Conservation (phyloP, 345 rosid species). For the Eutrema yunnanense region DNA sequence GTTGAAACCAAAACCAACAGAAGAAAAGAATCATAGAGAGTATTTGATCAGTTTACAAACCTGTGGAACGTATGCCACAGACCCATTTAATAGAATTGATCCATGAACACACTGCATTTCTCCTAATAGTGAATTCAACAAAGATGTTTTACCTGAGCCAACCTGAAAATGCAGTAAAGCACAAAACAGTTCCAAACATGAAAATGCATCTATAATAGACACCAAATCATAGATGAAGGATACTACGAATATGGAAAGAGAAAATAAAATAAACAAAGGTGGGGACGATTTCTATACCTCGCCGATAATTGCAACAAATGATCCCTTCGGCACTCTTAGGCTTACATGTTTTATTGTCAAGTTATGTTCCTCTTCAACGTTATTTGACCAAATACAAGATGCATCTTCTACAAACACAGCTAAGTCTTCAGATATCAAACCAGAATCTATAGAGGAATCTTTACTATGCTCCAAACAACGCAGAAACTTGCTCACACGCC, state of each 20-base stretch:
- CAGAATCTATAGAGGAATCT: slow-evolving; percentile 30
- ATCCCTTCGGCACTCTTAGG: slow-evolving; percentile 59
- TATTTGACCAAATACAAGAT: slow-evolving; percentile 68
- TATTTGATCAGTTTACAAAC: slow-evolving; percentile 32
- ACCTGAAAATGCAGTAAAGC: slow-evolving; percentile 46
- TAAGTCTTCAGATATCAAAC: slow-evolving; percentile 35
- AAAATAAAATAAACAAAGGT: not conserved
- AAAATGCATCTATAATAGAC: not conserved
- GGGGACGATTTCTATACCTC: slow-evolving; percentile 45
- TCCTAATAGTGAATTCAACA: slow-evolving; percentile 64
- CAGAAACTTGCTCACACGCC: slow-evolving; percentile 77
- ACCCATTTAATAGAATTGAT: slow-evolving; percentile 48
- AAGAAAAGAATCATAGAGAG: not conserved
- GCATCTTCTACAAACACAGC: slow-evolving; percentile 56
- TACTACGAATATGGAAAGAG: not conserved
- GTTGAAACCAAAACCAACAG: not conserved
- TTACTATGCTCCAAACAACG: slow-evolving; percentile 45
- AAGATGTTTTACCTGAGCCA: slow-evolving; percentile 93
- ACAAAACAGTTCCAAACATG: not conserved
- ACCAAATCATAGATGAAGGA: not conserved
- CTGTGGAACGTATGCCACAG: slow-evolving; percentile 87
- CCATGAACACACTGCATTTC: slow-evolving; percentile 66
- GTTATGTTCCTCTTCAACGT: slow-evolving; percentile 33
- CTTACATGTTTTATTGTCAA: slow-evolving; percentile 51
- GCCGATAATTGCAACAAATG: slow-evolving; percentile 65